These are phyloP conservation scores for Eucalyptus lansdowneana DNA, from an alignment of 345 rosid genomes.

Conservation along the genomic window DNA sequence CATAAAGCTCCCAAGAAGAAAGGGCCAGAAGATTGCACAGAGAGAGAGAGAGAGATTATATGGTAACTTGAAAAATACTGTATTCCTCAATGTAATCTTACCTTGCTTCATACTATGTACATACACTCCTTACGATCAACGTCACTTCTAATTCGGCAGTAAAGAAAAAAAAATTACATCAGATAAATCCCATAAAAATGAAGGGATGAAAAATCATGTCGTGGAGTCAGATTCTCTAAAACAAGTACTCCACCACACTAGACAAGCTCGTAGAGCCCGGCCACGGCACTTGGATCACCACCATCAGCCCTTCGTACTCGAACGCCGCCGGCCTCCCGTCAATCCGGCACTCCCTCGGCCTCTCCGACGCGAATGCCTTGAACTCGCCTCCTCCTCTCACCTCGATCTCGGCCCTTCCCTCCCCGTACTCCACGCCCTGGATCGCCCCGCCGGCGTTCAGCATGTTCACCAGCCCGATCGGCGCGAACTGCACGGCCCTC, in stretches of 20 bases:
- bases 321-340: constrained; percentile 49
- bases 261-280: constrained; percentile 24
- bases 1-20: neutral
- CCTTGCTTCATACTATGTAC: neutral
- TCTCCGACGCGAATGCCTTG: constrained; percentile 51
- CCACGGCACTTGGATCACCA: constrained; percentile 53
- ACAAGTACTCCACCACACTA: constrained; percentile 35
- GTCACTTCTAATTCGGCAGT: neutral
- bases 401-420: constrained; percentile 14
- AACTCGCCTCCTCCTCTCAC: constrained; percentile 72
- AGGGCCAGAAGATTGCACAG: neutral
- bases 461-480: constrained; percentile 79
- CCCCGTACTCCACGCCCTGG: constrained; percentile 26
- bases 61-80: neutral
- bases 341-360: constrained; percentile 51
- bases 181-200: neutral
- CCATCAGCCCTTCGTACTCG: constrained; percentile 42
- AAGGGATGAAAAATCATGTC: neutral
- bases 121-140: neutral
- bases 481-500: constrained; percentile 34
- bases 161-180: neutral
- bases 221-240: constrained; percentile 2
- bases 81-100: neutral
- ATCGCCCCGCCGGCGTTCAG: constrained; percentile 86
- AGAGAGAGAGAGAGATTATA: neutral